These are phyloP conservation scores for Podaxis sp. DNA, from an alignment of 768 basidiomycete genomes.

Conservation along the genomic window DNA sequence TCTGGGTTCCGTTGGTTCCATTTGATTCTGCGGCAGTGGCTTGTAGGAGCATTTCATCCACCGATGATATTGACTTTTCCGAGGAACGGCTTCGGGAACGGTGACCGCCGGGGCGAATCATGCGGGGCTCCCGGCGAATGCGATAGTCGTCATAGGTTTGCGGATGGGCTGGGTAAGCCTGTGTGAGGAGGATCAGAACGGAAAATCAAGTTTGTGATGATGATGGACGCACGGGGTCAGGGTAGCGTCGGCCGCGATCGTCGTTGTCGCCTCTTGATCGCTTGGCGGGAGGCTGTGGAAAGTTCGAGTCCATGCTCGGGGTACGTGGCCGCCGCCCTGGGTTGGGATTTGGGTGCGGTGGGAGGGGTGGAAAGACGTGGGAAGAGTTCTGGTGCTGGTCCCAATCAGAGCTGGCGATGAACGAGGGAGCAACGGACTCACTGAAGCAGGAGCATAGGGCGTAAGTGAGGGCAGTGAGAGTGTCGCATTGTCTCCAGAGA, in stretches of 20 bases:
- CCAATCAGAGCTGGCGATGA: background rate
- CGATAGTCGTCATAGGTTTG: slow-evolving; percentile 13
- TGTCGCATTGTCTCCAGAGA: slow-evolving; percentile 42
- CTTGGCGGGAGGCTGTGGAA: slow-evolving; percentile 32
- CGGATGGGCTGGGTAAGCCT: slow-evolving; percentile 14
- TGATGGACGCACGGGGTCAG: slow-evolving; percentile 29
- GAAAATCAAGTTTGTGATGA: slow-evolving; percentile 7
- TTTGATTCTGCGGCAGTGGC: slow-evolving; percentile 33
- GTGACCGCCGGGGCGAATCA: slow-evolving; percentile 22
- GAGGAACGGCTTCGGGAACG: slow-evolving; percentile 36
- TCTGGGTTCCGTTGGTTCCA: slow-evolving; percentile 7
- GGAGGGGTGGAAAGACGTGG: slow-evolving; percentile 37
- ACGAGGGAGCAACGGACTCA: slow-evolving; percentile 3
- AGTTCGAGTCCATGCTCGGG: slow-evolving; percentile 37
- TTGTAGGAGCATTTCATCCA: slow-evolving; percentile 46
- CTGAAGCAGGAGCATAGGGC: slow-evolving; percentile 19
- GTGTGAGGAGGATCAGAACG: background rate
- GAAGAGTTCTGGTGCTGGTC: slow-evolving; percentile 20
- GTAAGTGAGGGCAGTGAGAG: slow-evolving; percentile 36
- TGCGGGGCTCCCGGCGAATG: slow-evolving; percentile 15
- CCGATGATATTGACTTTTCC: slow-evolving; percentile 33
- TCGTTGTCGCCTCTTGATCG: slow-evolving; percentile 20
- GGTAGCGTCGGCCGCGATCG: slow-evolving; percentile 25
- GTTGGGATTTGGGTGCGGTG: slow-evolving; percentile 38
- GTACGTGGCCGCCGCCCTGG: slow-evolving; percentile 32